A percentile compares a stretch with the other conserved stretches of the same genome.
These are phyloP conservation scores for Alternaria brassicae DNA, from an alignment of 2,329 filamentous ascomycete species.

Conservation along the genomic window DNA sequence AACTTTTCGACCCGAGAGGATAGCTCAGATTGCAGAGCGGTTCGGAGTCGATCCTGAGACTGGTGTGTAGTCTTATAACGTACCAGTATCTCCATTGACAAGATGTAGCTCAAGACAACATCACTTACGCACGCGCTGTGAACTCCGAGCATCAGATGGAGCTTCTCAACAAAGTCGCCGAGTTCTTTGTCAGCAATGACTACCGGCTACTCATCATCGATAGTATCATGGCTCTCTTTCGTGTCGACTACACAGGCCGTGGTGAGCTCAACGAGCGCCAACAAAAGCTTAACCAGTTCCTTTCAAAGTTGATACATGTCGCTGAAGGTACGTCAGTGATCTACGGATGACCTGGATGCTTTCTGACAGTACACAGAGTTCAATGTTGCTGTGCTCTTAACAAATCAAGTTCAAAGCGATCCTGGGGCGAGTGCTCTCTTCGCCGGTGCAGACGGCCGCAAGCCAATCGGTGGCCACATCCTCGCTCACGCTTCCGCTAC, in stretches of 20 bases:
- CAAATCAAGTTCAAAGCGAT: conserved; percentile 75
- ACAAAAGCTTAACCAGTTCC: conserved; percentile 70
- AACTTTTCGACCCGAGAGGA: conserved; percentile 70
- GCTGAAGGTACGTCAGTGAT: conserved; percentile 60
- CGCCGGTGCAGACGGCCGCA: conserved; percentile 71
- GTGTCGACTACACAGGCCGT: conserved; percentile 71
- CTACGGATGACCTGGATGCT: no score
- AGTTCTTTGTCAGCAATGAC: conserved; percentile 67
- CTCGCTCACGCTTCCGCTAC: conserved; percentile 73
- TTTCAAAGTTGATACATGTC: conserved; percentile 69
- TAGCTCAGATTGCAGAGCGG: conserved; percentile 70
- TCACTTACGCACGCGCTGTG: conserved; percentile 68
- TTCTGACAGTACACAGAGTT: conserved; percentile 59
- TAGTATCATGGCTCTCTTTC: conserved; percentile 73
- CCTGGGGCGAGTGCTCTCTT: conserved; percentile 73
- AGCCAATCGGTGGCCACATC: conserved; percentile 71
- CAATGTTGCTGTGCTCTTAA: conserved; percentile 66
- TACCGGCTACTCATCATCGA: conserved; percentile 73
- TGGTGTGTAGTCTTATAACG: conserved; percentile 17
- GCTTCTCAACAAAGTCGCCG: conserved; percentile 66
- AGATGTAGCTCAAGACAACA: conserved; percentile 69
- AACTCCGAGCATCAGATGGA: conserved; percentile 73
- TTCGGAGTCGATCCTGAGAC: conserved; percentile 60
- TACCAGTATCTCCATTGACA: conserved; percentile 57
- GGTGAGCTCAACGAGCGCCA: conserved; percentile 73